Conservation (phyloP, 2,329 filamentous ascomycete species). For the Fusarium sp. region DNA sequence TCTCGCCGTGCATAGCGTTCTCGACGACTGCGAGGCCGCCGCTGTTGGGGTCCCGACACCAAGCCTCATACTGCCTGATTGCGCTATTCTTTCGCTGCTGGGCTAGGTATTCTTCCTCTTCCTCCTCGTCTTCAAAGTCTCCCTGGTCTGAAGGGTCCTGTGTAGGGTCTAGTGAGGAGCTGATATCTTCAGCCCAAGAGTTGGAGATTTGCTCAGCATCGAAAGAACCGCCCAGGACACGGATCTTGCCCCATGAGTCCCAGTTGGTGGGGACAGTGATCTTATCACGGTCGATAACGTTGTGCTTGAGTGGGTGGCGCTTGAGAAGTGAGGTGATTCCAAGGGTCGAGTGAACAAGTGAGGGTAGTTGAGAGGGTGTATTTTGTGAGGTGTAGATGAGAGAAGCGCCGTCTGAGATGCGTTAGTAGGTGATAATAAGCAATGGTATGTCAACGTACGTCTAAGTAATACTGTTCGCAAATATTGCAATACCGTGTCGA, state of each 20-base stretch:
- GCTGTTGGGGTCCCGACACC: constrained; percentile 79
- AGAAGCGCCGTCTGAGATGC: constrained; percentile 77
- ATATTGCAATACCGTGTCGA: constrained; percentile 95
- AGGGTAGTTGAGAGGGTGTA: constrained; percentile 80
- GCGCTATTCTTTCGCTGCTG: constrained; percentile 63
- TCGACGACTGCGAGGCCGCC: constrained; percentile 62
- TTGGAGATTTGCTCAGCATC: constrained; percentile 88
- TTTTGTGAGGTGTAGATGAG: constrained; percentile 87
- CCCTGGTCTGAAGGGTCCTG: constrained; percentile 41
- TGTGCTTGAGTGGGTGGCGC: constrained; percentile 83
- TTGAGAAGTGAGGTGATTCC: constrained; percentile 88
- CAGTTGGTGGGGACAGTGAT: constrained; percentile 95
- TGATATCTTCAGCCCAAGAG: constrained; percentile 88
- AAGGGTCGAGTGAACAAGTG: constrained; percentile 85
- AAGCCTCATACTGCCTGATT: constrained; percentile 81
- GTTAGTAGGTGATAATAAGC: constrained; percentile 34
- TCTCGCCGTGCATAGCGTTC: constrained; percentile 53
- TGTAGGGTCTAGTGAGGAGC: constrained; percentile 59
- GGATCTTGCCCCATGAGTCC: constrained; percentile 98
- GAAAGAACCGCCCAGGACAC: constrained; percentile 90
- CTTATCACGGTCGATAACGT: constrained; percentile 93
- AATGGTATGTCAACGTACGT: constrained; percentile 60
- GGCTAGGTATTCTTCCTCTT: constrained; percentile 33
- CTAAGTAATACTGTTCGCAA: constrained; percentile 89
- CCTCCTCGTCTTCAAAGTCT: constrained; percentile 38